Evolutionary conservation across 164 flowering plant species (phyloP).

Genomic region (Magnolia officinalis): DNA sequence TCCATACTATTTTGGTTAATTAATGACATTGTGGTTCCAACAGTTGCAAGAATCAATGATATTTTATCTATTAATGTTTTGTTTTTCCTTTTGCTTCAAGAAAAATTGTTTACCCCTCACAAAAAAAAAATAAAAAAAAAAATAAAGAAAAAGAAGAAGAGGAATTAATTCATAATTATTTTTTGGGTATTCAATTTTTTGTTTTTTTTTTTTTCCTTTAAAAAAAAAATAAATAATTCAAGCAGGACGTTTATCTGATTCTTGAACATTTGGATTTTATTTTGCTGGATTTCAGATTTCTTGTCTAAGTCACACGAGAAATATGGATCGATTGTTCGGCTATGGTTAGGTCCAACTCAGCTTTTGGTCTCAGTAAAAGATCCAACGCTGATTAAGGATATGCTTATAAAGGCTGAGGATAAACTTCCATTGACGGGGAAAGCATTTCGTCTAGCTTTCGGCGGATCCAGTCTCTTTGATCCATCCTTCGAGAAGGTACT

Average conservation of each 20-base stretch:
- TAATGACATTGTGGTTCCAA: no score
- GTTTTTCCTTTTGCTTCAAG: no score
- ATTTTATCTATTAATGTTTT: no score
- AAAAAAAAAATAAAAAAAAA: no score
- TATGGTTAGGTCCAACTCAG: slow-evolving; percentile 66
- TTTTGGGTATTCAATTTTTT: no score
- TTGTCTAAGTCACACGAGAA: slow-evolving; percentile 40
- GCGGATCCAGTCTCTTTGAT: slow-evolving; percentile 49
- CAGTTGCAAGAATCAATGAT: no score
- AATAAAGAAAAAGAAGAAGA: no score
- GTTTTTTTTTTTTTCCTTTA: no score
- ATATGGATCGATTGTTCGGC: slow-evolving; percentile 61
- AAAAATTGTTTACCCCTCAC: no score
- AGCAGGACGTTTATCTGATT: neutral
- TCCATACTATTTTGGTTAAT: no score
- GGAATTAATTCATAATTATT: no score
- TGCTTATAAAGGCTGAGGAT: slow-evolving; percentile 59
- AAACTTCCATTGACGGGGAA: slow-evolving; percentile 55
- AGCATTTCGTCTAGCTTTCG: slow-evolving; percentile 57
- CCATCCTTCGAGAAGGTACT: slow-evolving; percentile 52
- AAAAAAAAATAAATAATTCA: no score
- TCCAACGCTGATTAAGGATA: slow-evolving; percentile 45
- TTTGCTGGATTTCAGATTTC: slow-evolving; percentile 28
- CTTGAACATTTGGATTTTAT: neutral
- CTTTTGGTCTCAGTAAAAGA: slow-evolving; percentile 60